Base-by-base conservation (phyloP, 202 grass and related monocot species). In the Alloteropsis angusta region DNA sequence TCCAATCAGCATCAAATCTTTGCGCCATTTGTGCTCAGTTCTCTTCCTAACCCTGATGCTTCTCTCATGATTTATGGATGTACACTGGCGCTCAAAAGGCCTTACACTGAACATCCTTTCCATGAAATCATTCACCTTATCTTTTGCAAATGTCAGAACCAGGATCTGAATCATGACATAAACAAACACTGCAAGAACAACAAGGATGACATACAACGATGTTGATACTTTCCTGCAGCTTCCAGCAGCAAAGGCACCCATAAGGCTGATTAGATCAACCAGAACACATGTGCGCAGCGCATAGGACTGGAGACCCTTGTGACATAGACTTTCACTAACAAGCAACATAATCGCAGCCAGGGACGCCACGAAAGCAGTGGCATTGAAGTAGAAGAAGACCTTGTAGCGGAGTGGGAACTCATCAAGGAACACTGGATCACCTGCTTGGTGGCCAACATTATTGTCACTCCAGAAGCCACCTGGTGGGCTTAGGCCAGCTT, bases 321-420 rank as follows among this genome's bases (percentile, higher is more conserved):
- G 1, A 60, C 68, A 86, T 25, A 90, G 55, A 5, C 83, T 85
- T 59, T 69, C 65, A 74, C 23, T 90, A 76, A 84, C 86, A 41
- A 90, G 91, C 70, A 90, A 79, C 83, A 90, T 60, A 60, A 93
- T 93, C 43, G 88, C 78, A 1, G 68, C 84, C 65, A 92, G 34
- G 34, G 89, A 92, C 4, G 65, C 39, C 65, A 87, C 59, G 65
- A 92, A 89, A 57, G 86, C 84, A 2, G 82, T 84, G 0, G 86
- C 80, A 30, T 92, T 92, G 41, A 74, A 89, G 74, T 80, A 82
- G 39, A 92, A 87, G 71, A 92, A 92, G 2, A 83, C 23, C 21
- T 52, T 60, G 66, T 89, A 93, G 48, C 85, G 79, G 23, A 0
- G 0, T 13, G 18, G 83, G 39, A 79, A 74, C 45, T 77, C 84